These are phyloP conservation scores for Rhizophagus prolifer DNA, from an alignment of 192 early-diverging fungal genomes.

Conservation along the genomic window DNA sequence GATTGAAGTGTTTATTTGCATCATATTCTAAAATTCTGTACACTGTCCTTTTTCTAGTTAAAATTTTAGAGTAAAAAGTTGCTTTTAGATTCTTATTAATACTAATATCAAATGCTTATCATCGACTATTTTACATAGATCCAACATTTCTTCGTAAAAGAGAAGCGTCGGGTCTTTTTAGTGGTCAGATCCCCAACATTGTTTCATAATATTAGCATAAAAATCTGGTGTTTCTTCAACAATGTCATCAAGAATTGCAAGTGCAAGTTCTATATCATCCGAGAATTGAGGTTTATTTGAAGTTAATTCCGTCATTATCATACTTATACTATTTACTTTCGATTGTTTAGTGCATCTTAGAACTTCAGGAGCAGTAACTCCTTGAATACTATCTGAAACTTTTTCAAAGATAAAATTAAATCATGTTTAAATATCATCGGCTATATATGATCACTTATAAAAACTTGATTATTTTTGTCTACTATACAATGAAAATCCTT, in stretches of 20 bases:
- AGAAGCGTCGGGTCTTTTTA: background rate
- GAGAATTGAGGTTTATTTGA: conserved; percentile 37
- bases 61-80: too few relatives aligned
- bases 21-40: too few relatives aligned
- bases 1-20: too few relatives aligned
- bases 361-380: conserved; percentile 42
- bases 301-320: conserved; percentile 48
- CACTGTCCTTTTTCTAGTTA: too few relatives aligned
- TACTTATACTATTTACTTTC: conserved; percentile 40
- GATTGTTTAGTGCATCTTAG: conserved; percentile 35
- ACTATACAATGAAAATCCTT: background rate
- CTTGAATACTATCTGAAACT: conserved; percentile 8
- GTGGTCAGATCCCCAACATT: conserved; percentile 8
- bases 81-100: too few relatives aligned
- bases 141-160: conserved; percentile 29
- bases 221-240: background rate
- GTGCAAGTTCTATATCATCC: background rate
- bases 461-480: background rate
- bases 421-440: too few relatives aligned
- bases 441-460: conserved; percentile 36
- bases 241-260: background rate
- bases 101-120: too few relatives aligned
- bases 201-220: background rate
- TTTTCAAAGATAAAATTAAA: background rate
- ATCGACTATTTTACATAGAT: background rate